phyloP scores from a whole-genome alignment of 192 early-diverging fungal genomes.

The Pecoramyces ruminantium region DNA sequence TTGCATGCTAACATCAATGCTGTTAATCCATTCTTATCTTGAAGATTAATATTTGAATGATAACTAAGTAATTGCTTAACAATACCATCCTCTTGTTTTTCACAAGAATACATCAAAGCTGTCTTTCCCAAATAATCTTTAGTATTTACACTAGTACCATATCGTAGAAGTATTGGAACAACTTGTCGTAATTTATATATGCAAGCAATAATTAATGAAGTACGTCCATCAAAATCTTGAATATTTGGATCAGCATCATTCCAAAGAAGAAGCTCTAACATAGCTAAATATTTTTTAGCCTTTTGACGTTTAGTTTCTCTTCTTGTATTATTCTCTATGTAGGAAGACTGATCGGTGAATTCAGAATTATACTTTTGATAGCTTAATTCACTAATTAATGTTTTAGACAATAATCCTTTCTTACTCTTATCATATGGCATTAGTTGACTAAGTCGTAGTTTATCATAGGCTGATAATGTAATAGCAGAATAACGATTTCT shows the following conservation, averaged over 20 bases:
- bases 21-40: background rate
- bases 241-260: background rate
- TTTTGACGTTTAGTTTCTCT: background rate
- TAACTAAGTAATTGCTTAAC: background rate
- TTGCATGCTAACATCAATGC: background rate
- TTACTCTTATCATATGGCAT: no score
- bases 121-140: background rate
- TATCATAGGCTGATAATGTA: no score
- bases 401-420: no score
- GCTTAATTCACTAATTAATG: no score
- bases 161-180: background rate
- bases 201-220: background rate
- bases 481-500: no score
- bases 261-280: background rate
- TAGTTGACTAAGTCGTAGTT: no score
- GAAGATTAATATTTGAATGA: background rate
- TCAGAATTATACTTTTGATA: no score
- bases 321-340: background rate
- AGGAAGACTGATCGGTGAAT: no score
- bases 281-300: background rate
- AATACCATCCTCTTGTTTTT: background rate
- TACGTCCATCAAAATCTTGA: background rate
- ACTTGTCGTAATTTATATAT: background rate
- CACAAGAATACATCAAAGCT: background rate
- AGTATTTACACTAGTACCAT: background rate